phyloP scores from a whole-genome alignment of 2,329 filamentous ascomycete species.

The Dissoconium aciculare region DNA sequence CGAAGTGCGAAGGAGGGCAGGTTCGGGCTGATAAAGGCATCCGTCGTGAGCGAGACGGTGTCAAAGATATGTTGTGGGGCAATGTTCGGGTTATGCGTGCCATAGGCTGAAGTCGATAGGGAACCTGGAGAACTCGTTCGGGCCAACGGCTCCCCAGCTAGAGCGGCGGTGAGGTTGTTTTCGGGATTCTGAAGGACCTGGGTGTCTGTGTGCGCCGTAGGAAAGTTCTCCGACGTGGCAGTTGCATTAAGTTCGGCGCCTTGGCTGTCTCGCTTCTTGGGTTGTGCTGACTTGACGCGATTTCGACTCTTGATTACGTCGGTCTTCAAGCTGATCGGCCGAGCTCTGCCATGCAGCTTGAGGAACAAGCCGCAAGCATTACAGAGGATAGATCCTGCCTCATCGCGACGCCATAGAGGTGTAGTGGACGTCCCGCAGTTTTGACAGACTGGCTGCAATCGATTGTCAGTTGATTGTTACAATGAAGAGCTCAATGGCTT shows the following conservation, averaged over 20 bases:
- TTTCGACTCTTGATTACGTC: conserved; percentile 99
- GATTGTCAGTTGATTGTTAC: conserved; percentile 17
- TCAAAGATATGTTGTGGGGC: conserved; percentile 69
- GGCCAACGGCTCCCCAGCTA: neutral
- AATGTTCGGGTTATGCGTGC: conserved; percentile 44
- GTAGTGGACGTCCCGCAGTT: conserved; percentile 95
- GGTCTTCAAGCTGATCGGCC: conserved; percentile 93
- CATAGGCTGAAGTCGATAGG: conserved; percentile 55
- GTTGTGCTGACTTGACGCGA: conserved; percentile 78
- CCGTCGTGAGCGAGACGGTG: conserved; percentile 49
- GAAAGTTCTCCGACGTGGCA: conserved; percentile 11
- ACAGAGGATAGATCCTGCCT: conserved; percentile 87
- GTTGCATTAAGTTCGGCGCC: conserved; percentile 9
- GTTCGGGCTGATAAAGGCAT: conserved; percentile 47
- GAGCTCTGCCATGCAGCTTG: conserved; percentile 84
- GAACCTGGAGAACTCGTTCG: conserved; percentile 27
- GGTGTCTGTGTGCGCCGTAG: conserved; percentile 10
- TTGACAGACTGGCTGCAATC: conserved; percentile 83
- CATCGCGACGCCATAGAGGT: conserved; percentile 92
- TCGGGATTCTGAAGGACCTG: conserved; percentile 19
- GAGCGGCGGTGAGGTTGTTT: conserved; percentile 4
- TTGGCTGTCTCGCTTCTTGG: conserved; percentile 41
- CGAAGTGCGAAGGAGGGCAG: conserved; percentile 30
- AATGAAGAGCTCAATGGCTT: conserved; percentile 1
- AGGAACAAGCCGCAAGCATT: conserved; percentile 96